A percentile compares a stretch with the other conserved stretches of the same genome.
These are phyloP conservation scores for Pinus tabuliformis DNA, from an alignment of 75 land plant species.

Conservation along the genomic window DNA sequence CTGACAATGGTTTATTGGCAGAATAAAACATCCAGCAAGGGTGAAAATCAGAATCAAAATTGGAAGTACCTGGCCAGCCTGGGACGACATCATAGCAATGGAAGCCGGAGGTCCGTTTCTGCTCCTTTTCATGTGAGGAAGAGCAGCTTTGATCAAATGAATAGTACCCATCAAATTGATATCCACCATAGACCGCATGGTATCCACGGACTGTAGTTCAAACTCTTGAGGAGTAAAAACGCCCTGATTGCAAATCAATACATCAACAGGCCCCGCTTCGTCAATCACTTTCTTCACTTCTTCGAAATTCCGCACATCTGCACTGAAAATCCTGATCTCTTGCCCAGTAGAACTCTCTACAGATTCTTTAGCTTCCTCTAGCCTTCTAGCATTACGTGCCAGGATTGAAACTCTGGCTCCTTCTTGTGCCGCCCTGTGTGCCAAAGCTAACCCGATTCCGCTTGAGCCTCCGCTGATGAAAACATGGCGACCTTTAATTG, in stretches of 20 bases:
- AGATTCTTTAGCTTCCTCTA: slow-evolving; percentile 39
- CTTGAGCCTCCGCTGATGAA: slow-evolving; percentile 87
- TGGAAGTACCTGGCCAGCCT: slow-evolving; percentile 79
- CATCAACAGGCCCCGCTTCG: slow-evolving; percentile 69
- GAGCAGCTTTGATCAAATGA: slow-evolving; percentile 80
- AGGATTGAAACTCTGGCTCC: slow-evolving; percentile 84
- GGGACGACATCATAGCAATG: slow-evolving; percentile 76
- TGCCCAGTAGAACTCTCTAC: background rate
- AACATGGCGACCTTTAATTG: slow-evolving; percentile 59
- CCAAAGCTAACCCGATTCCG: slow-evolving; percentile 77
- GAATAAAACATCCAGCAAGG: too few relatives aligned
- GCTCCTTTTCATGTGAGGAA: slow-evolving; percentile 60
- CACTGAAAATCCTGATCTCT: slow-evolving; percentile 23
- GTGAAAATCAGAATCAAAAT: background rate
- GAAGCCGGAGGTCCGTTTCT: slow-evolving; percentile 41
- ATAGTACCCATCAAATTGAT: slow-evolving; percentile 69
- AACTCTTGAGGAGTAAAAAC: slow-evolving; percentile 63
- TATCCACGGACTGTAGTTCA: slow-evolving; percentile 52
- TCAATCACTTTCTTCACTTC: slow-evolving; percentile 44
- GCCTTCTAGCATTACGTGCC: slow-evolving; percentile 51
- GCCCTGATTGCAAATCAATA: slow-evolving; percentile 83
- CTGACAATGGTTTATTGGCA: too few relatives aligned
- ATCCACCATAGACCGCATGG: slow-evolving; percentile 54
- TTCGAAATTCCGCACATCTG: slow-evolving; percentile 69
- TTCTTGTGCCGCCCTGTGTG: slow-evolving; percentile 55